Evolutionary conservation across 352 stramenopile genomes (phyloP), one percentile per base, ranked within the genome.

Genomic region (Peronospora tabacina): DNA sequence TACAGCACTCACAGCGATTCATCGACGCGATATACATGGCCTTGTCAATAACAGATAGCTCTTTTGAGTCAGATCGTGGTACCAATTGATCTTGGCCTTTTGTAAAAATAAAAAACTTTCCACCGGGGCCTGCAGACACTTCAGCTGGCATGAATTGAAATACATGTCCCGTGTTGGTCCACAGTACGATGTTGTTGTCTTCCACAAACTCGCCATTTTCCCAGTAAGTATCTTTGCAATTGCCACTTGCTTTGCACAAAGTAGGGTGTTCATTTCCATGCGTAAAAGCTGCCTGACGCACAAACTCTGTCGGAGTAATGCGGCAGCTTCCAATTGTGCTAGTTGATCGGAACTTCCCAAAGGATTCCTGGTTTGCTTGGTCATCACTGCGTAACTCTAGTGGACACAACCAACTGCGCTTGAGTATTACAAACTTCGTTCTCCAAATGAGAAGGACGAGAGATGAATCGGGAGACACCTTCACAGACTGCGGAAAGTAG

Each of bases 21-120:
- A 85, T 57, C 15, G 55, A 74, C 7, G 68, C 69, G 9, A 90
- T 55, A 35, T 76, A 69, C 29, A 86, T 52, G 1, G 62, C 70
- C 30, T 69, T 76, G 6, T 83, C 55, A 45, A 88, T 74, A 10
- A 67, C 47, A 8, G 58, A 58, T 39, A 90, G 48, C 5, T 38
- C 55, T 42, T 87, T 88, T 32, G 75, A 80, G 44, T 82, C 82
- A 24, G 76, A 87, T 24, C 79, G 65, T n/a, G 79, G 79, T 3
- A 90, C 79, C 17, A 90, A 69, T 45, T 90, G 79, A 34, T 90
- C 79, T 52, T 87, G 66, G 32, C 82, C 75, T 52, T 90, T 87
- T 6, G 80, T 90, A 39, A 93, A 87, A n/a, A 87, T 70, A 13
- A 89, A 87, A 39, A 90, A 62, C 37, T 88, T 83, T 0, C 79